Evolutionary conservation across 805 yeast species (phyloP), one percentile per base, ranked within the genome.

Genomic region (Hanseniaspora valbyensis): DNA sequence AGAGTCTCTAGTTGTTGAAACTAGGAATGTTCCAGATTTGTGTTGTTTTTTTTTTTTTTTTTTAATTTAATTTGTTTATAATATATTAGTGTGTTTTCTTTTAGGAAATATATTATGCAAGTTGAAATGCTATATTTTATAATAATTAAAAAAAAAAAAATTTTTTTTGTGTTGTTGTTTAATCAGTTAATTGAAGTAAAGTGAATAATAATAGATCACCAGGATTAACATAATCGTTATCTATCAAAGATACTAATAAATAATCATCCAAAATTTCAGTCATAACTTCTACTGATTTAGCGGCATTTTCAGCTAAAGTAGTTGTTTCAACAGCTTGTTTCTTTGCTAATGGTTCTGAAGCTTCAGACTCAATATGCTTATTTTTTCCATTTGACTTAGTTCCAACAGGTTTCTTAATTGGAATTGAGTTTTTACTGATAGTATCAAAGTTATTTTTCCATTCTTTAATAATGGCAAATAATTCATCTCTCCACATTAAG

Each of bases 401-500:
- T 4, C 29, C 12, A 13, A 32, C 33, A 13, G 36, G 34, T 57
- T 53, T 59, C 64, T 61, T 58, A 66, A 41, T 54, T 46, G 44
- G 65, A 66, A 59, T 9, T 59, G 61, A 40, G 18, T 48, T 39
- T 14, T 48, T 22, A 22, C 51, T 48, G 28, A 44, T 39, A 22
- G 65, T 65, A 36, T 69, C 68, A 58, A 74, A 74, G 44, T 76
- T 74, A 40, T 70, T 66, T 57, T 70, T 71, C 97, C 97, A 90
- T 63, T 86, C 95, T 45, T 74, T 71, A 49, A 88, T 73, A 54
- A 90, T 80, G 55, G 87, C 73, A 72, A 75, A 90, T 36, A 90
- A 90, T 66, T 90, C 97, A 64, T 90, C 96, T 64, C 87, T 89
- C 97, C 97, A 90, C 13, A 97, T 97, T 58, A 89, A 69, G 66